Evolutionary conservation across 2,329 filamentous ascomycete species (phyloP), one percentile per base, ranked within the genome.

Genomic region (Cladophialophora exuberans): DNA sequence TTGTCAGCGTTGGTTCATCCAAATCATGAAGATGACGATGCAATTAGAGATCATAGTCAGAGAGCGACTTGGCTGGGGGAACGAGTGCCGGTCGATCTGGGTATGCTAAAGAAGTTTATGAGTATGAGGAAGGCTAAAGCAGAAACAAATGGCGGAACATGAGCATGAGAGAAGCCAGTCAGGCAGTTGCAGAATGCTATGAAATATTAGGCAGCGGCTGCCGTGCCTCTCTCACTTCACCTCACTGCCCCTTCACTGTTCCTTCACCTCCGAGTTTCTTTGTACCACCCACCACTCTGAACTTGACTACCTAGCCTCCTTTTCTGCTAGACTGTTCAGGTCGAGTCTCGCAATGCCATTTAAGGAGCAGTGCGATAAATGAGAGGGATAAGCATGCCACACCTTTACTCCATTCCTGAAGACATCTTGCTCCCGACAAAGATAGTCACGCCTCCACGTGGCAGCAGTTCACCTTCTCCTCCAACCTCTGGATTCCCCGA

Each of bases 1-100:
- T 71, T 96, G 57, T 91, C 87, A 43, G 90, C 77, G 3, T 75
- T 97, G 17, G 71, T 96, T 1, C 92, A 96, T 70, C 90, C 91
- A 0, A 96, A 96, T 66, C 91, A 88, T 0, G 61, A 63, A 6
- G 78, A 80, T n/a, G 80, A 85, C 35, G 77, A 80, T 49, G 67
- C 76, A 41, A 72, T 54, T 66, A 76, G 54, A 73, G 81, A 41
- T 73, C 77, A 64, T 72, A 78, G 65, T 73, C 73, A 22, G 56
- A 65, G 73, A 18, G 75, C 75, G 59, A 70, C 69, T 10, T 77
- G 75, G 74, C 59, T 77, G 61, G 74, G 75, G 4, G 73, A 77
- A n/a, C 64, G 66, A n/a, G 66, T 77, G 48, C 74, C 74, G 20
- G 63, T 77, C 60, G 73, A 76, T 65, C 58, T 75, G 59, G 62